These are phyloP conservation scores for Backusella morwellensis DNA, from an alignment of 192 early-diverging fungal species.

Conservation along the genomic window DNA sequence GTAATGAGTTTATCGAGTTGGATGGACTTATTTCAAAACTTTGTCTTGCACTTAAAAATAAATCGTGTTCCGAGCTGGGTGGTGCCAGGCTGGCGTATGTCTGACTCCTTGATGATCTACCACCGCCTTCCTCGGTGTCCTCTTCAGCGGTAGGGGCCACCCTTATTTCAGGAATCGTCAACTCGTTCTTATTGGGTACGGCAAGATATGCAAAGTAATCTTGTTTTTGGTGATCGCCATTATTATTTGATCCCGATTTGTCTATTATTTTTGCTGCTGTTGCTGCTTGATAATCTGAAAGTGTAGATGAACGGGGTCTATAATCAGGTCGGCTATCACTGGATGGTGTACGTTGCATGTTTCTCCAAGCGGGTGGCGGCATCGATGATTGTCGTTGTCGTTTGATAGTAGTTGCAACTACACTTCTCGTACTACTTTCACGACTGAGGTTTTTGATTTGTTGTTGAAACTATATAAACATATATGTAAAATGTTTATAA, in stretches of 20 bases:
- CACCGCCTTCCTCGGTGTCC: background rate
- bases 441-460: slow-evolving; percentile 12
- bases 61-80: background rate
- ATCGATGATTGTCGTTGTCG: slow-evolving; percentile 8
- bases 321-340: background rate
- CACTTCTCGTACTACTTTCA: slow-evolving; percentile 10
- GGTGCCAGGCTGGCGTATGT: background rate
- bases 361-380: slow-evolving; percentile 3
- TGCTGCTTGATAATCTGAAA: background rate
- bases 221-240: background rate
- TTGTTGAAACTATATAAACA: slow-evolving; percentile 17
- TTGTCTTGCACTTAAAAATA: background rate
- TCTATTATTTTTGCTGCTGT: background rate
- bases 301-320: background rate
- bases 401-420: background rate
- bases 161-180: slow-evolving; percentile 12
- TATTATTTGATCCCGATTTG: background rate
- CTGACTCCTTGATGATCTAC: background rate
- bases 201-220: slow-evolving; percentile 13
- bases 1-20: background rate
- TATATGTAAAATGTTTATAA: background rate
- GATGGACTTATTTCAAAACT: background rate
- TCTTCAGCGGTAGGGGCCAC: slow-evolving; percentile 1
- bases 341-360: background rate
- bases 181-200: background rate